A percentile compares a stretch with the other conserved stretches of the same genome.
Conservation (phyloP, 1,284 basidiomycete genomes). For the Sanghuangporus baumii region DNA sequence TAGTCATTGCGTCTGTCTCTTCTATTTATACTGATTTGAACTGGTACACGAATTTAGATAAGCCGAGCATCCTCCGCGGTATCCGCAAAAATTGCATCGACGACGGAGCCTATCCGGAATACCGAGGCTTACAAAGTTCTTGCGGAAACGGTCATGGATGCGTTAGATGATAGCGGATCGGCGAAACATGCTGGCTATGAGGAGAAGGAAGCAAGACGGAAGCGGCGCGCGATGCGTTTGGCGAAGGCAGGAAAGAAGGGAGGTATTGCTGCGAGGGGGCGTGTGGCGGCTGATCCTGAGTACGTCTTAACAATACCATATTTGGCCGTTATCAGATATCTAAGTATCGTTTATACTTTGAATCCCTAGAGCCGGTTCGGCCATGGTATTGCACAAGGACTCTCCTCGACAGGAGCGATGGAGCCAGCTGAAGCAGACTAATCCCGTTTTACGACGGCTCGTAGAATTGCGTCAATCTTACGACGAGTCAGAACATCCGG, state of each 20-base stretch:
- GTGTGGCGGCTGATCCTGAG: constrained; percentile 72
- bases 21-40: constrained; percentile 2
- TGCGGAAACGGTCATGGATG: constrained; percentile 85
- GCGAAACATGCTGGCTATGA: constrained; percentile 93
- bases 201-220: constrained; percentile 82
- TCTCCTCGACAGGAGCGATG: constrained; percentile 72
- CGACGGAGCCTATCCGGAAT: constrained; percentile 91
- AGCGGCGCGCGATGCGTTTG: constrained; percentile 68
- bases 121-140: constrained; percentile 93
- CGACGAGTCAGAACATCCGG: constrained; percentile 91
- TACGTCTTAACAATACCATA: constrained; percentile 35
- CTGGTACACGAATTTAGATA: constrained; percentile 41
- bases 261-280: constrained; percentile 42
- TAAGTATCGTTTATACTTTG: not conserved
- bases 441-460: constrained; percentile 63
- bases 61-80: constrained; percentile 76
- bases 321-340: constrained; percentile 6
- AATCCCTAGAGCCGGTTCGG: constrained; percentile 67
- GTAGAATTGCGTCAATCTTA: constrained; percentile 65
- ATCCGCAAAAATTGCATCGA: constrained; percentile 72
- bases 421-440: constrained; percentile 71
- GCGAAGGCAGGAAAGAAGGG: constrained; percentile 75
- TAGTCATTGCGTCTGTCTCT: not conserved
- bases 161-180: constrained; percentile 89
- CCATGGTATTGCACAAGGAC: constrained; percentile 79